A percentile compares a stretch with the other conserved stretches of the same genome.
Conservation (phyloP, 192 early-diverging fungal species). For the Linnemannia schmuckeri region DNA sequence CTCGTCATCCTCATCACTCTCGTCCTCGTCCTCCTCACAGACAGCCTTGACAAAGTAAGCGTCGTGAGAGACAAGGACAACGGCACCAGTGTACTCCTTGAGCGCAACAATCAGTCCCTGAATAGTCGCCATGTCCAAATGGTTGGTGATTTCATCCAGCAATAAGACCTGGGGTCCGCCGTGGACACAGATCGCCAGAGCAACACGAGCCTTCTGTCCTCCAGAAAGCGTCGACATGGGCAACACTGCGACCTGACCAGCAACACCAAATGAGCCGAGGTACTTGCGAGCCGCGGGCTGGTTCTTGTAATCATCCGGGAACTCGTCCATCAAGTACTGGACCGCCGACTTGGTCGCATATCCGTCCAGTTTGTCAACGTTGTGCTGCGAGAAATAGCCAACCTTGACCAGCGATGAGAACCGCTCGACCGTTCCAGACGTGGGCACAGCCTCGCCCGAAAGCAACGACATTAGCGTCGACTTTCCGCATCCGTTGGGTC, state of each 20-base stretch:
- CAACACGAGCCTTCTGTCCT: constrained; percentile 86
- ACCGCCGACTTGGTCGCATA: constrained; percentile 43
- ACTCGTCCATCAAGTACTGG: constrained; percentile 49
- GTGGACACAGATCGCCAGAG: constrained; percentile 76
- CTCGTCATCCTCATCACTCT: constrained; percentile 40
- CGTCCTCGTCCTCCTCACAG: constrained; percentile 60
- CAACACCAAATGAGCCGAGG: constrained; percentile 84
- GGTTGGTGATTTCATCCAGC: constrained; percentile 90
- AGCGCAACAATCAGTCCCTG: constrained; percentile 80
- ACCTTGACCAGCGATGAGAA: constrained; percentile 74
- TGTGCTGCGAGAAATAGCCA: constrained; percentile 89
- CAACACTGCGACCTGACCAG: constrained; percentile 69
- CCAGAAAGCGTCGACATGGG: constrained; percentile 80
- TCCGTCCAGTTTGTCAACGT: constrained; percentile 77
- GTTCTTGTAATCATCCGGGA: constrained; percentile 48
- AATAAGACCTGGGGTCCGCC: constrained; percentile 77
- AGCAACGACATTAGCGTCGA: constrained; percentile 87
- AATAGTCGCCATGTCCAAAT: constrained; percentile 90
- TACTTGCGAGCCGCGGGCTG: constrained; percentile 66
- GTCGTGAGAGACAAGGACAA: constrained; percentile 91
- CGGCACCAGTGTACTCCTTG: constrained; percentile 77
- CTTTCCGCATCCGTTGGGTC: constrained; percentile 87
- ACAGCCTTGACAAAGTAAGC: constrained; percentile 83
- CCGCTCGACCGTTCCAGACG: constrained; percentile 71
- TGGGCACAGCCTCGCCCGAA: constrained; percentile 71